Base-by-base conservation (phyloP, 164 flowering plant species). In the Akebia trifoliata region DNA sequence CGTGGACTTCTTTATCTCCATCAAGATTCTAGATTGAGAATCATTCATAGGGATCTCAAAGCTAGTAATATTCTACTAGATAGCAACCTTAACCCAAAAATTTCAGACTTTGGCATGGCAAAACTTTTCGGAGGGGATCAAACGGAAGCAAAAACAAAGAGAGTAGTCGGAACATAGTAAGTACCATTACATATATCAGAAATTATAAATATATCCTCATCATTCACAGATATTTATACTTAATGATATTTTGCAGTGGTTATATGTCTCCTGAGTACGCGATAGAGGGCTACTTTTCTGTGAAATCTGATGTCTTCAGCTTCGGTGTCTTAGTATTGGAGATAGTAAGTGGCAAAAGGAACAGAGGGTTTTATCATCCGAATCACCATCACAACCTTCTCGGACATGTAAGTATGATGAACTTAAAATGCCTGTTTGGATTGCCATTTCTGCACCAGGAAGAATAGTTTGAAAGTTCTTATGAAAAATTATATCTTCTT, bases 231-330 rank as follows among this genome's bases (percentile, higher is more conserved):
- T n/a, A 50, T 4, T 29, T 14, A 29, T 30, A 2, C 15, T 26
- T 30, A 4, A 1, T 17, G 15, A 48, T 32, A 5, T 11, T 11
- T 31, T 32, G 38, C 36, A 51, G 55, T 17, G 55, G 55, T 51
- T 51, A 51, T 51, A 51, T 51, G 55, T 51, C 55, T 26, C 39
- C 55, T 7, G 39, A 51, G 38, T 51, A 51, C 5, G 55, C 55
- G 17, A 18, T 51, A 11, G 55, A 51, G 6, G 55, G 55, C 1
- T 25, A 17, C 3, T 51, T 51, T 12, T 51, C 39, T 4, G 10
- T 34, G 14, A 51, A 51, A 51, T 51, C 39, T 8, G 47, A 43
- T 43, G 38, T 51, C 38, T 51, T 51, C 25, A 51, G 55, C 39
- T 32, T 32, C 18, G 39, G 55, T 2, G 55, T 51, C 18, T 8